Conservation (phyloP, 345 rosid species). For the Gossypium turneri region DNA sequence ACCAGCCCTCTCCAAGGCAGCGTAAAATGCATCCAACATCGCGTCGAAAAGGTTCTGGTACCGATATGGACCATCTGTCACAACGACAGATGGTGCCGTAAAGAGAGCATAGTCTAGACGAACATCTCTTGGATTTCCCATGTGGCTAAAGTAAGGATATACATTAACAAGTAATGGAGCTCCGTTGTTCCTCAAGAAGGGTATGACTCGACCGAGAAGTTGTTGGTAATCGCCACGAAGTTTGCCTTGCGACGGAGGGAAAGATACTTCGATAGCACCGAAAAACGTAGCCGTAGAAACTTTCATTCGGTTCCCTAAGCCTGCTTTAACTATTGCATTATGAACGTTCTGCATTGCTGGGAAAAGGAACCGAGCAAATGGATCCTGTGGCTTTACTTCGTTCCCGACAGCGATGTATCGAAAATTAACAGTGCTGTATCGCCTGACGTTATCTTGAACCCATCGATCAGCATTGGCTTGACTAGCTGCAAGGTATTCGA, state of each 20-base stretch:
- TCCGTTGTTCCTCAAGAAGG: conserved; percentile 26
- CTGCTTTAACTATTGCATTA: conserved; percentile 26
- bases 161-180: conserved; percentile 39
- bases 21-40: conserved; percentile 13
- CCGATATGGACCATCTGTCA: conserved; percentile 21
- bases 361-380: conserved; percentile 24
- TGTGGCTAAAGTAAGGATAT: conserved; percentile 37
- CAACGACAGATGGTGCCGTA: conserved; percentile 23
- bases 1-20: conserved; percentile 23
- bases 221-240: conserved; percentile 25
- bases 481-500: conserved; percentile 26
- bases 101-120: conserved; percentile 40
- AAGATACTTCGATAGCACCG: conserved; percentile 31
- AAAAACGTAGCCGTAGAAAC: conserved; percentile 39
- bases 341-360: conserved; percentile 50
- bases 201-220: conserved; percentile 28
- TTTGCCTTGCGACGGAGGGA: conserved; percentile 41
- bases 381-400: conserved; percentile 27
- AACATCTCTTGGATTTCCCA: conserved; percentile 15
- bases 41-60: conserved; percentile 22
- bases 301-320: conserved; percentile 36
- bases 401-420: conserved; percentile 37
- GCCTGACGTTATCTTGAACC: conserved; percentile 40
- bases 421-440: neutral
- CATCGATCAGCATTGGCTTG: conserved; percentile 44